Base-by-base conservation (phyloP, 2,329 filamentous ascomycete species). In the Ophiostoma ulmi region DNA sequence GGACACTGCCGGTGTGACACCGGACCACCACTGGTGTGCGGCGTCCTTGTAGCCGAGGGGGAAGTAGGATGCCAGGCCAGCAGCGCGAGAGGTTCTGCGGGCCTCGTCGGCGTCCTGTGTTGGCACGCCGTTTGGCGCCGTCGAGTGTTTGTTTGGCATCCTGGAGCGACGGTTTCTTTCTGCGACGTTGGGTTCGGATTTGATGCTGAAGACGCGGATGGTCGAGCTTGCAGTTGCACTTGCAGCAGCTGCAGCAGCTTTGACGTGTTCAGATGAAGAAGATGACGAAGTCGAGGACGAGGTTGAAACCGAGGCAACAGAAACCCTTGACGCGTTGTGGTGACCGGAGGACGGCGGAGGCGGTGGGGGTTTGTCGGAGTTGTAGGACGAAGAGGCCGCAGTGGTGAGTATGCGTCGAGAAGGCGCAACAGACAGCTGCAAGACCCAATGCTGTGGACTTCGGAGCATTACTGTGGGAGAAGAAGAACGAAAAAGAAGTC, bases 21-120 rank as follows among this genome's bases (percentile, higher is more conserved):
- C 90, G 13, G 89, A 87, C 95, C 95, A 99, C 93, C 95, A 98
- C 85, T 98, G 94, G 75, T 87, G 90, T 73, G 93, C 92, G 20
- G 92, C 94, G 72, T 97, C 93, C 77, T 94, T 95, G 81, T 97
- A 97, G 68, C 93, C 90, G 31, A 98, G 81, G 1, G 95, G 94
- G 75, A 99, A 98, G 79, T 86, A 89, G 1, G 77, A 77, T 52
- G 79, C 77, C 92, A 93, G 76, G 75, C 82, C 78, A 20, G 67
- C 65, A 2, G 65, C 65, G 39, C 38, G 39, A 5, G 65, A 67
- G 5, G 39, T 31, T 22, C 7, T 39, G 36, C 63, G 63, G 7
- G 63, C 61, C 17, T 36, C 63, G 20, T 65, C 63, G 3, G 63
- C 35, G 20, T 38, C 63, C 20, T 4, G 6, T 3, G 31, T 11